Base-by-base conservation (phyloP, 208 protist species). In the Leishmania gerbilli region DNA sequence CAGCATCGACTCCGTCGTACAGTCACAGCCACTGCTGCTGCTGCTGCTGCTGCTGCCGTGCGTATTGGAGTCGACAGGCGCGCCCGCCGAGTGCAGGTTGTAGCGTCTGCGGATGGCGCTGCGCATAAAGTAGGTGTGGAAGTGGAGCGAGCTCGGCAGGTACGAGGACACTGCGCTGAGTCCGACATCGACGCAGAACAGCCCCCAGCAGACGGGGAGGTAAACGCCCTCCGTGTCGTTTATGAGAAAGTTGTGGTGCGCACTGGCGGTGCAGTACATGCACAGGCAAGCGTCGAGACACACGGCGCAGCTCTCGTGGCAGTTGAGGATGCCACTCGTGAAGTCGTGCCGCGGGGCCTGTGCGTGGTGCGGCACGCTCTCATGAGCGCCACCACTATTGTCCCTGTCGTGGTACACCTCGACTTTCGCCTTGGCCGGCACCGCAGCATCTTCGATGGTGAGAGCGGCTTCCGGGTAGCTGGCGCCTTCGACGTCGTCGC, bases 101-200 rank as follows among this genome's bases (percentile, higher is more conserved):
- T 89, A 86, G 47, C 82, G 85, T 34, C 51, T 40, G 3, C 85
- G 80, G 19, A 86, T 31, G 15, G 34, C 24, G 24, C 58, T 74
- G n/a, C 85, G 85, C 74, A 83, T 76, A 27, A 83, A 31, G 24
- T 65, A 69, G 27, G 79, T 84, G 71, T 85, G 79, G 31, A 82
- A 53, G n/a, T 15, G 77, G 3, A 82, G 1, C 1, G 78, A 37
- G 42, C 37, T 51, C 3, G 76, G 55, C 31, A 81, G 31, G 74
- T 51, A 71, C 37, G 49, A 11, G 17, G n/a, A 71, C 21, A 69
- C 31, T n/a, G n/a, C 17, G 27, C 40, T 19, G 19, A 77, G 68
- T 42, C 79, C 85, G 4, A 75, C 45, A 53, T 89, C 86, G 15
- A 79, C 51, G 67, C 83, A 80, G 47, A 79, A n/a, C 17, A 87